phyloP scores from a whole-genome alignment of 768 basidiomycete genomes.

The Lactarius pseudohatsudake region DNA sequence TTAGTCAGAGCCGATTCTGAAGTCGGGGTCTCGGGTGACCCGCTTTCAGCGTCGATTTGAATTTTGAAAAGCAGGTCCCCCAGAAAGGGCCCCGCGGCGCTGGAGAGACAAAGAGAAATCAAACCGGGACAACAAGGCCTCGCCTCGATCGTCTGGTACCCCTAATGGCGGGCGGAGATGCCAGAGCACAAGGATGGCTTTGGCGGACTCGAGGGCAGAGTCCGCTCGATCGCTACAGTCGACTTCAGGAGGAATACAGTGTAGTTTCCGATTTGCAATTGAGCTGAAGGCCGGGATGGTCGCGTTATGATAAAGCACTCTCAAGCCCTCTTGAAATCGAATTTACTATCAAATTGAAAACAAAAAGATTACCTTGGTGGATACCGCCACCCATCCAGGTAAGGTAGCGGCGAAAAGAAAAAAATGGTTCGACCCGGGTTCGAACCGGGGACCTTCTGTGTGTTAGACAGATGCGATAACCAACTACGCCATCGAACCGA shows the following conservation, averaged over 20 bases:
- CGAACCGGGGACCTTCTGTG: constrained; percentile 32
- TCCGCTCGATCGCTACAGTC: background rate
- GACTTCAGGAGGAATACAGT: background rate
- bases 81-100: background rate
- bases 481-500: constrained; percentile 66
- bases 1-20: background rate
- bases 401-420: background rate
- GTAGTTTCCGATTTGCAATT: background rate
- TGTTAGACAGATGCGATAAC: constrained; percentile 80
- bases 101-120: background rate
- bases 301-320: background rate
- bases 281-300: too few relatives aligned
- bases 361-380: too few relatives aligned
- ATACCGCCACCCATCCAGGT: too few relatives aligned
- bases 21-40: background rate
- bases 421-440: constrained; percentile 31
- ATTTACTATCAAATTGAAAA: background rate
- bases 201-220: background rate
- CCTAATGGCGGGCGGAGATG: background rate
- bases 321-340: background rate
- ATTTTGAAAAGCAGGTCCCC: background rate
- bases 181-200: background rate
- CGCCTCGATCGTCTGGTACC: background rate
- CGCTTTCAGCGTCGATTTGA: background rate
- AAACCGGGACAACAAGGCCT: background rate